phyloP scores from a whole-genome alignment of 2,329 filamentous ascomycete genomes.

The Claviceps paspali region DNA sequence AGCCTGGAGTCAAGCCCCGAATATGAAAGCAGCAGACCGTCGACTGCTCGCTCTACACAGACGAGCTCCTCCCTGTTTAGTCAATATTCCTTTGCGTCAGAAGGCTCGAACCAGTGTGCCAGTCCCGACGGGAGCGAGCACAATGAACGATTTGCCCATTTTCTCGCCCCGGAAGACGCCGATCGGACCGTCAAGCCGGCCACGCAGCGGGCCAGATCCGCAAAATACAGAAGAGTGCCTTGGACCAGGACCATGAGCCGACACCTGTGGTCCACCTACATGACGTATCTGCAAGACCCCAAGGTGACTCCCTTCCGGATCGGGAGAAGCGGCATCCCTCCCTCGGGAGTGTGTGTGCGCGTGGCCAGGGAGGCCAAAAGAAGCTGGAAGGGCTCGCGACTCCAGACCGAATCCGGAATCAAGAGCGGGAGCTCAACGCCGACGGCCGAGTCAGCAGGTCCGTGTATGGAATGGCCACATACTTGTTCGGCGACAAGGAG shows the following conservation, averaged over 20 bases:
- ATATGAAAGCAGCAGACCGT: slow-evolving; percentile 43
- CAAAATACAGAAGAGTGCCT: slow-evolving; percentile 32
- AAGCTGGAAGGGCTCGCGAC: slow-evolving; percentile 49
- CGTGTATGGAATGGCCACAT: slow-evolving; percentile 48
- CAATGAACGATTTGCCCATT: slow-evolving; percentile 11
- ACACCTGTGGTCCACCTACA: slow-evolving; percentile 51
- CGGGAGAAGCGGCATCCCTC: slow-evolving; percentile 47
- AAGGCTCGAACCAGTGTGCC: slow-evolving; percentile 35
- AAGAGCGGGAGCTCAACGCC: slow-evolving; percentile 42
- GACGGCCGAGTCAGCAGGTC: slow-evolving; percentile 28
- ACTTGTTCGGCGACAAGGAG: slow-evolving; percentile 46
- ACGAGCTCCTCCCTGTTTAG: slow-evolving; percentile 44
- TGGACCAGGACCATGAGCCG: slow-evolving; percentile 52
- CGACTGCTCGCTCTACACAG: slow-evolving; percentile 43
- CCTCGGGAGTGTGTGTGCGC: slow-evolving; percentile 47
- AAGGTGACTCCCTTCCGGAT: slow-evolving; percentile 51
- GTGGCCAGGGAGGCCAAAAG: slow-evolving; percentile 51
- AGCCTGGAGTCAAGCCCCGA: slow-evolving; percentile 44
- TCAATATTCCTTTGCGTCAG: slow-evolving; percentile 38
- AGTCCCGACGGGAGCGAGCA: slow-evolving; percentile 33
- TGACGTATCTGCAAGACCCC: slow-evolving; percentile 50
- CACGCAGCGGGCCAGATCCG: slow-evolving; percentile 7
- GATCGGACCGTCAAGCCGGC: slow-evolving; percentile 16
- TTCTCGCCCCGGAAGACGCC: slow-evolving; percentile 15
- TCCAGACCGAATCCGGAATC: slow-evolving; percentile 16